Base-by-base conservation (phyloP, 306 rosid species). In the Cotoneaster glaucophyllus region DNA sequence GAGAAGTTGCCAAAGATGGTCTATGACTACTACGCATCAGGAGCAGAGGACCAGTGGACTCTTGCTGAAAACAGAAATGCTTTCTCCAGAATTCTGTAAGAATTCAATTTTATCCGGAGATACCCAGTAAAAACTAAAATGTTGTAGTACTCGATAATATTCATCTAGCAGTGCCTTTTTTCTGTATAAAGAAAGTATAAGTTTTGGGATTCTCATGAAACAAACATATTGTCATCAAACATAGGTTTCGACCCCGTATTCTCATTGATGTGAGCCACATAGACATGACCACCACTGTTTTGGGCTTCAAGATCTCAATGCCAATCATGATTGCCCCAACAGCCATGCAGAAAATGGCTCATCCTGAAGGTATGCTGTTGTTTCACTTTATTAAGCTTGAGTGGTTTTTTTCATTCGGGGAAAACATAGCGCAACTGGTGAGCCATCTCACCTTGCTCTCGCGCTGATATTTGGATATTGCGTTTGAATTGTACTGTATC, bases 261-360 rank as follows among this genome's bases (percentile, higher is more conserved):
- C 94, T 93, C 45, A 69, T 87, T 44, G 96, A 93, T 86, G 96
- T 93, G 48, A 93, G 88, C 87, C 84, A 78, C 84, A 93, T 93
- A 74, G 96, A 93, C 85, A 57, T 90, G 89, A 61, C 91, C 67
- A 88, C 94, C 21, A 87, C 87, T 28, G 91, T 90, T 28, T 78
- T 93, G 83, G 97, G 97, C 26, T 93, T 90, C 91, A 84, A 88
- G 71, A 82, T 88, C 77, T 93, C 97, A 28, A 93, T 93, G 96
- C 97, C 97, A 45, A 90, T 93, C 80, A 93, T 93, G 97, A 82
- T 93, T 87, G 96, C 96, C 78, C 97, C 97, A 7, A 93, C 94
- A 68, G 96, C 96, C 81, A 39, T 88, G 74, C 96, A 90, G 79
- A 93, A 93, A 84, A 88, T 93, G 97, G 97, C 97, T 80, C 96